phyloP scores from a whole-genome alignment of 2,329 filamentous ascomycete species.

The Trichoderma sp. region DNA sequence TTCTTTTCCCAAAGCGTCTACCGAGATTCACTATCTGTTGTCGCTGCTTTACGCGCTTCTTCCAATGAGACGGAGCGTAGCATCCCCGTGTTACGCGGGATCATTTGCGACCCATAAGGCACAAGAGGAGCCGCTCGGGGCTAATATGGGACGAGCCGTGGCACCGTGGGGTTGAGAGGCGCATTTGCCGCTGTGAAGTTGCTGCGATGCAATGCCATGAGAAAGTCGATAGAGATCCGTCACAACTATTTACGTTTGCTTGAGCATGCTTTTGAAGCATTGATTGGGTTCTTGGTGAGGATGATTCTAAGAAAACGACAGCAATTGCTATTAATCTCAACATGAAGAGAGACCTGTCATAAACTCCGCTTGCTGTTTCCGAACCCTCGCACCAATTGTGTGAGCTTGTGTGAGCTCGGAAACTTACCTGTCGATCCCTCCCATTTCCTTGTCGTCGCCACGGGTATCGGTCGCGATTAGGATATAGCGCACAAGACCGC shows the following conservation, averaged over 20 bases:
- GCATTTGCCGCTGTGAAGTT: not conserved
- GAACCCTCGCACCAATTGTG: not conserved
- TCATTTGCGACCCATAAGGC: not conserved
- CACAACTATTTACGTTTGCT: not conserved
- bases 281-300: not conserved
- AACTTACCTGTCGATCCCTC: not conserved
- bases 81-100: constrained; percentile 13
- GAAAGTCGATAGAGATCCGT: not conserved
- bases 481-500: constrained; percentile 10
- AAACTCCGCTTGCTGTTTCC: not conserved
- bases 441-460: not conserved
- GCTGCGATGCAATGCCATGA: not conserved
- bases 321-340: not conserved
- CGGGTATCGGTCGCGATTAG: constrained; percentile 3
- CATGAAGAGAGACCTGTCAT: not conserved
- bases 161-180: not conserved
- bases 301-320: not conserved
- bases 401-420: not conserved
- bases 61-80: constrained; percentile 7
- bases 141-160: constrained; percentile 14
- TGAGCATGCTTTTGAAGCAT: not conserved
- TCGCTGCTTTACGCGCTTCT: not conserved
- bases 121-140: not conserved
- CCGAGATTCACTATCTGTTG: not conserved
- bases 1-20: constrained; percentile 4